Base-by-base conservation (phyloP, 1,284 basidiomycete genomes). In the Cryptococcus sp. region DNA sequence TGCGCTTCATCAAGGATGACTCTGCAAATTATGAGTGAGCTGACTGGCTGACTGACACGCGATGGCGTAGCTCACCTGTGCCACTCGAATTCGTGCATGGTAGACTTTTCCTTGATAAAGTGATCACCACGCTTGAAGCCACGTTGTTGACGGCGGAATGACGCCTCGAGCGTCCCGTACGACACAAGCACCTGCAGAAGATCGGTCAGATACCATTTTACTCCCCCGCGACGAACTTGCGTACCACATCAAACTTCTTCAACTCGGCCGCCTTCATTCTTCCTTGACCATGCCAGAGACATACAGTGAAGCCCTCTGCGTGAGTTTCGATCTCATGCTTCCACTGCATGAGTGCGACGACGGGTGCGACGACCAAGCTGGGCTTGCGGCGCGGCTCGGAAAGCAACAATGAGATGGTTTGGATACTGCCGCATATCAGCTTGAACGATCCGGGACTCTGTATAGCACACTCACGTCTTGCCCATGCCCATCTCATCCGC, bases 321-420 rank as follows among this genome's bases (percentile, higher is more conserved):
- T 92, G 90, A 0, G 87, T 80, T 40, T 87, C 86, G 57, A 99
- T 93, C 77, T 99, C 96, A 75, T 95, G 93, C 67, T 87, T 86
- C 96, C 96, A 99, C 80, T 99, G 95, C 88, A 99, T 94, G 65
- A 99, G 87, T 23, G 96, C 96, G 50, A 98, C 95, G 3, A 93
- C 96, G 2, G 92, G 92, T 85, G 95, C 95, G 38, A 99, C 84
- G 20, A 99, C 91, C 10, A 99, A 84, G 58, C 92, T 94, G 0
- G 93, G 93, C 74, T 86, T 89, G 63, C 84, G 80, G 49, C 84
- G 79, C 0, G 76, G 77, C 54, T 79, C 76, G 0, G 88, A 88
- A 2, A 95, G 85, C 40, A 99, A 83, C 38, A 99, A 83, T 3
- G 93, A 85, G 52, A 99, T 94, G 68, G 95, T 94, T 75, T 99